Percentiles rank a stretch among this genome's conserved stretches.
phyloP scores from a whole-genome alignment of 2,329 filamentous ascomycete genomes.

The Scolecobasidium constrictum region DNA sequence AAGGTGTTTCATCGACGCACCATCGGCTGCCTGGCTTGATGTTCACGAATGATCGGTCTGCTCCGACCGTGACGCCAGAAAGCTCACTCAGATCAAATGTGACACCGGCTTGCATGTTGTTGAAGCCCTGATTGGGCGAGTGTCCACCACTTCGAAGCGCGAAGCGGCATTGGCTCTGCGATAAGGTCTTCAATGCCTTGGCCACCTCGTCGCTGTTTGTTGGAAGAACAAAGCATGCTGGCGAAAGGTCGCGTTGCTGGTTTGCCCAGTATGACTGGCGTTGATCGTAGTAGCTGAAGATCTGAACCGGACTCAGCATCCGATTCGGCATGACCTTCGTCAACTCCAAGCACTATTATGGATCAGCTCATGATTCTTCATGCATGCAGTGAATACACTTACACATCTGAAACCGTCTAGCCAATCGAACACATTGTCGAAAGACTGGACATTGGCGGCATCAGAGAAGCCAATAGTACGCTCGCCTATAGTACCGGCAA shows the following conservation, averaged over 20 bases:
- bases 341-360: neutral
- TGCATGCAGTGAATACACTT: too few relatives aligned
- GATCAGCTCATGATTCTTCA: too few relatives aligned
- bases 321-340: neutral
- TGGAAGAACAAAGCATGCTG: slow-evolving; percentile 7
- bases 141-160: slow-evolving; percentile 14
- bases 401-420: too few relatives aligned
- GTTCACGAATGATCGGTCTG: neutral
- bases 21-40: slow-evolving; percentile 9
- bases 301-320: neutral
- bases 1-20: too few relatives aligned
- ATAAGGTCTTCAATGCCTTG: slow-evolving; percentile 7
- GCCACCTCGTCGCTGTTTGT: slow-evolving; percentile 1
- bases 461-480: too few relatives aligned
- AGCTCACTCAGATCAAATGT: slow-evolving; percentile 8
- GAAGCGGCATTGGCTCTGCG: slow-evolving; percentile 12
- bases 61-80: slow-evolving; percentile 1
- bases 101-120: slow-evolving; percentile 8
- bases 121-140: neutral
- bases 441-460: too few relatives aligned
- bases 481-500: too few relatives aligned
- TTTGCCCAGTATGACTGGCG: neutral
- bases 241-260: slow-evolving; percentile 2
- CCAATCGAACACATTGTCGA: too few relatives aligned
- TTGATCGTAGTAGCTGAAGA: slow-evolving; percentile 1